phyloP scores from a whole-genome alignment of 2,329 filamentous ascomycete genomes.

The Cucurbitaria berberidis region DNA sequence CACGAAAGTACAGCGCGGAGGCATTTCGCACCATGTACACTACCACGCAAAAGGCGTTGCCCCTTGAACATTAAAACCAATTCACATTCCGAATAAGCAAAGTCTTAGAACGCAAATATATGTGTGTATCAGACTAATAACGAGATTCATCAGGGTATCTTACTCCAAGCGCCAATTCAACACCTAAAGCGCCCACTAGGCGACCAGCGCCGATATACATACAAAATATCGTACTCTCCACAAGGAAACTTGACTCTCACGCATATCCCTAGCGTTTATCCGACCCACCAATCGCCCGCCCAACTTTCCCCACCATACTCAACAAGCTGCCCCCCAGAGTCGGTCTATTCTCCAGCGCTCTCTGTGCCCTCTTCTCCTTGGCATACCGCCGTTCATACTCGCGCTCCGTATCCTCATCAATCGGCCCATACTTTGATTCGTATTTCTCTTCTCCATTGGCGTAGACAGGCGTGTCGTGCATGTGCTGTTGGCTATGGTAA shows the following conservation, averaged over 20 bases:
- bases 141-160: not conserved
- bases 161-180: not conserved
- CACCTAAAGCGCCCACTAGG: not conserved
- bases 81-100: not conserved
- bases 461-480: slow-evolving; percentile 13
- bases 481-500: too few species aligned
- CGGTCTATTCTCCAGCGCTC: slow-evolving; percentile 30
- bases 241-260: too few species aligned
- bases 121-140: not conserved
- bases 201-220: slow-evolving; percentile 12
- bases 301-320: slow-evolving; percentile 20
- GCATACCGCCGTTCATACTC: slow-evolving; percentile 24
- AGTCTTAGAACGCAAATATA: not conserved
- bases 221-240: not conserved
- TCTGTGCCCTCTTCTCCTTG: slow-evolving; percentile 9
- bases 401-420: slow-evolving; percentile 20
- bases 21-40: not conserved
- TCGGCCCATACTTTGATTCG: slow-evolving; percentile 7
- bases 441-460: slow-evolving; percentile 10
- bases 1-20: not conserved
- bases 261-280: slow-evolving; percentile 10
- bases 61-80: not conserved
- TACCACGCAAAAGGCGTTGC: not conserved
- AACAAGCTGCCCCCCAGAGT: slow-evolving; percentile 37
- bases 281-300: slow-evolving; percentile 8